Evolutionary conservation across 345 rosid genomes (phyloP), one percentile per base, ranked within the genome.

Genomic region (Sapria himalayana): DNA sequence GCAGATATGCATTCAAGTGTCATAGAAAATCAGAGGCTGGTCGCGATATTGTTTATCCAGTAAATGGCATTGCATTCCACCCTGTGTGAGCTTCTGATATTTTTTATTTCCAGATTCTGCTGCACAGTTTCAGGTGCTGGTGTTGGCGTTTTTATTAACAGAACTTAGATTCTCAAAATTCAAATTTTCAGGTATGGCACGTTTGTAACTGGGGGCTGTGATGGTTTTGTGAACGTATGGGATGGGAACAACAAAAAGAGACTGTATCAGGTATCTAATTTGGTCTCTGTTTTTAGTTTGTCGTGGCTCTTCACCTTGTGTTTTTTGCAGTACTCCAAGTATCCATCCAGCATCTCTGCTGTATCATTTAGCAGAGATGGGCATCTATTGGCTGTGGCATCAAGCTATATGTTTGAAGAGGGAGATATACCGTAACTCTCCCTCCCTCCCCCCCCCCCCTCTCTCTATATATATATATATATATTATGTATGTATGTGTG

Each of bases 221-320:
- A 91, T 59, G 99, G 99, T 58, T 91, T 74, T 43, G 89, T 84
- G 22, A 84, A 91, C 25, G 84, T 84, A 0, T 91, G 93, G 99
- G 99, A 91, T 47, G 93, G 99, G 17, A 80, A 80, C 75, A 91
- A 91, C 70, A 91, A 91, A 62, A 91, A 84, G 75, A 73, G 99
- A 65, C 78, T 91, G 38, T 84, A 91, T 57, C 99, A 91, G 79
- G 99, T 91, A 54, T n/a, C n/a, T n/a, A n/a, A n/a, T n/a, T n/a
- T n/a, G n/a, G n/a, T n/a, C n/a, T n/a, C n/a, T n/a, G n/a, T n/a
- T n/a, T n/a, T n/a, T n/a, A n/a, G n/a, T n/a, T n/a, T n/a, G n/a
- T n/a, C n/a, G n/a, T n/a, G n/a, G n/a, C n/a, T n/a, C n/a, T n/a
- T n/a, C n/a, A n/a, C n/a, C n/a, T n/a, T n/a, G n/a, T n/a, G n/a